Evolutionary conservation across 2,329 filamentous ascomycete genomes (phyloP).

Genomic region (Shiraia bambusicola): DNA sequence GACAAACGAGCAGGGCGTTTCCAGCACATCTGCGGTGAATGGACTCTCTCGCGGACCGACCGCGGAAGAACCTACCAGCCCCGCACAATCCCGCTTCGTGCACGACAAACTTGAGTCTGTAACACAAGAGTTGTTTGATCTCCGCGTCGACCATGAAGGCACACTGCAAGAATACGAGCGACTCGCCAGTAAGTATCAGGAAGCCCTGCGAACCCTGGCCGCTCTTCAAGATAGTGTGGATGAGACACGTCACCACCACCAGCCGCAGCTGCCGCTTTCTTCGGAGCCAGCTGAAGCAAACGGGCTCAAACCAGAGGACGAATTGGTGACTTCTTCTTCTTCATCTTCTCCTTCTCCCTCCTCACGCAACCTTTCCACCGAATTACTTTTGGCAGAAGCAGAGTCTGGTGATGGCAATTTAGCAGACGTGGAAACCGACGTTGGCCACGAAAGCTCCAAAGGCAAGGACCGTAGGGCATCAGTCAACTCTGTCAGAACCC

Average conservation of each 20-base stretch:
- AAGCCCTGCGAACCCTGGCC: constrained; percentile 77
- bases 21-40: constrained; percentile 16
- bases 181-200: constrained; percentile 86
- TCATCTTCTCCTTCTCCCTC: no score
- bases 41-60: constrained; percentile 21
- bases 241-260: constrained; percentile 68
- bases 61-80: constrained; percentile 61
- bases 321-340: no score
- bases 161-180: constrained; percentile 79
- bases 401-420: constrained; percentile 57
- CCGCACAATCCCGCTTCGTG: constrained; percentile 80
- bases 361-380: constrained; percentile 89
- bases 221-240: constrained; percentile 85
- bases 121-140: constrained; percentile 85
- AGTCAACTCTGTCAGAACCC: constrained; percentile 16
- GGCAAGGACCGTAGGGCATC: constrained; percentile 46
- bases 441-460: constrained; percentile 58
- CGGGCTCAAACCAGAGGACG: constrained; percentile 65
- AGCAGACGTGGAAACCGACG: constrained; percentile 49
- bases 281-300: constrained; percentile 70
- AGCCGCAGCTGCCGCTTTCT: no score
- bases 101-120: constrained; percentile 90
- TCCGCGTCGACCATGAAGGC: constrained; percentile 86
- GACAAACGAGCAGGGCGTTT: constrained; percentile 15
- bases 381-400: constrained; percentile 84